Evolutionary conservation across 108 stramenopile genomes (phyloP), one percentile per base, ranked within the genome.

Genomic region (Fistulifera pelliculosa): DNA sequence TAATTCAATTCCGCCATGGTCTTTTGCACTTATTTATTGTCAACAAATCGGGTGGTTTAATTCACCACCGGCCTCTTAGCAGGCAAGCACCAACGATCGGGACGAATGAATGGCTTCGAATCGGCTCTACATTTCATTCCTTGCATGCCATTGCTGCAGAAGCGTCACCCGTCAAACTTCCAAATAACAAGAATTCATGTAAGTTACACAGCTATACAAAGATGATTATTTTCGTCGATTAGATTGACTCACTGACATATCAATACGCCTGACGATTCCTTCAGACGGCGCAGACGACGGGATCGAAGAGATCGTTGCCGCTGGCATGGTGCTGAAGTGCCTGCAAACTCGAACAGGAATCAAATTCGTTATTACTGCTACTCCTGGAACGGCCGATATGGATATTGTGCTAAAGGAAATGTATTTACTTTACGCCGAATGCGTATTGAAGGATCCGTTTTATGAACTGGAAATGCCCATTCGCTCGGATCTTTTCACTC

Each of bases 401-500:
- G 85, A 85, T 41, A 25, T 47, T 12, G 73, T 83, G 6, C 56
- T 91, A 44, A 64, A 69, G 54, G 81, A 87, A 74, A 85, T 91
- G 28, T 91, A 91, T 48, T 71, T 91, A 12, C 49, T 85, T 0
- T 91, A 91, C 64, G 66, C 89, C 4, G 89, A 91, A 64, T 91
- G 83, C 58, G 81, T 81, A 26, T 60, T 86, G 59, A 91, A 91
- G 56, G 85, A 91, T 79, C 89, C 89, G 27, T 91, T 91, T 66
- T 91, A 87, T 61, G 89, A 91, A 68, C 60, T 91, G 54, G 89
- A 91, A 65, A 91, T 91, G 89, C 89, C 89, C 15, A 87, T 91
- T 39, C 70, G 89, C 52, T 80, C 79, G 66, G 85, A 87, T 50
- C 54, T 91, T 31, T 91, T 91, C 54, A 81, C 75, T 22, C 63